A percentile compares a stretch with the other conserved stretches of the same genome.
phyloP scores from a whole-genome alignment of 169 alveolate species.

The Cyclospora cayetanensis region DNA sequence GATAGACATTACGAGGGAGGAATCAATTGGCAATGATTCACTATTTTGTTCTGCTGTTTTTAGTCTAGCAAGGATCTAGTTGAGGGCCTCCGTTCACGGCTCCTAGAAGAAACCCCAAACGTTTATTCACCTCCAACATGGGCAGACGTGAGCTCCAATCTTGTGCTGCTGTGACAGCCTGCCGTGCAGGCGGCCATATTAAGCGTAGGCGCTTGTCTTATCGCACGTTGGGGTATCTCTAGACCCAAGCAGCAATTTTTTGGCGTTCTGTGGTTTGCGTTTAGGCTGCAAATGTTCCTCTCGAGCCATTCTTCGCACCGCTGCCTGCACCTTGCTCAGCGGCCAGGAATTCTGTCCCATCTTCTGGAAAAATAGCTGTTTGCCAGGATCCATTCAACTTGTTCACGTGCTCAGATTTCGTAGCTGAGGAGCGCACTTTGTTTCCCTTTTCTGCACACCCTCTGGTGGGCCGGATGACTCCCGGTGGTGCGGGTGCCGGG shows the following conservation, averaged over 20 bases:
- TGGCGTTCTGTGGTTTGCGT: not conserved
- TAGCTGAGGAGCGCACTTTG: not conserved
- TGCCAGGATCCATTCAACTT: not conserved
- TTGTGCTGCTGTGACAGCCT: too few species aligned
- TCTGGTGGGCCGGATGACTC: not conserved
- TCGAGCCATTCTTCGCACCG: not conserved
- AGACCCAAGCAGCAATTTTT: too few species aligned
- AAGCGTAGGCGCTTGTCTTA: too few species aligned
- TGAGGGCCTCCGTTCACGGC: not conserved
- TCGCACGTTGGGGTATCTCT: too few species aligned
- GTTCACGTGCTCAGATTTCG: not conserved
- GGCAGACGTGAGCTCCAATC: not conserved
- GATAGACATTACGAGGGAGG: too few species aligned
- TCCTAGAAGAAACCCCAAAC: not conserved
- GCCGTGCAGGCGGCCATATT: too few species aligned
- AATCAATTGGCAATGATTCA: too few species aligned
- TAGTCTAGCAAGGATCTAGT: not conserved
- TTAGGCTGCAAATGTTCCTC: not conserved
- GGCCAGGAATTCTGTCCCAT: not conserved
- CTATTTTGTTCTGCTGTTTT: too few species aligned
- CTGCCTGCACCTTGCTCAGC: not conserved
- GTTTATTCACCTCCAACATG: not conserved
- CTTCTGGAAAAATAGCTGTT: not conserved
- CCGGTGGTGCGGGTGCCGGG: not conserved
- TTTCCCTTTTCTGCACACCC: not conserved